Conservation (phyloP, 2,329 filamentous ascomycete genomes). For the Phialocephala sp. region DNA sequence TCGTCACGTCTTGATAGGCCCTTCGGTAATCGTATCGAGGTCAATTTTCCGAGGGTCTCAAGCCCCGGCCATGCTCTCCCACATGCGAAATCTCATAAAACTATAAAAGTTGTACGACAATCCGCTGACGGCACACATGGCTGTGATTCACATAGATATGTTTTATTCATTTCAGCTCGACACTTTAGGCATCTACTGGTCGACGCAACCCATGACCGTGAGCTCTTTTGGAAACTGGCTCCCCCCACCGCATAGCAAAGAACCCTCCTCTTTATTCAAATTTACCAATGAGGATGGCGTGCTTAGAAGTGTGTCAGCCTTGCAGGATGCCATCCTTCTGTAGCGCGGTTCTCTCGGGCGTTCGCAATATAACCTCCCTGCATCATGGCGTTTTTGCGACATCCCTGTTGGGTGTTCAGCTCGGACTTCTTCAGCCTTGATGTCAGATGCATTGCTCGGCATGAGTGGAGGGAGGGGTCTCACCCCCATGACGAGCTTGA, state of each 20-base stretch:
- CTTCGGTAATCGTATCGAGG: too few species aligned
- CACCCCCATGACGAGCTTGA: neutral
- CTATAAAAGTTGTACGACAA: neutral
- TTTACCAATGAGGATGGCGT: neutral
- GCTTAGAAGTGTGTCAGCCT: neutral
- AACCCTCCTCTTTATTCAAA: neutral
- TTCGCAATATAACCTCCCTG: neutral
- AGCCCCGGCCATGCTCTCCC: neutral
- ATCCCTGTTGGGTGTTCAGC: slow-evolving; percentile 11
- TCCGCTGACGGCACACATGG: neutral
- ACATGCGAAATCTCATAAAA: neutral
- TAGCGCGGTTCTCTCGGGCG: neutral
- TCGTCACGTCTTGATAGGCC: too few species aligned
- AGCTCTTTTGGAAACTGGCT: neutral
- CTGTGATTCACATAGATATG: neutral
- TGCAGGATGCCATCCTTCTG: neutral
- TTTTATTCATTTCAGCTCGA: neutral
- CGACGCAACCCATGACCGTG: neutral
- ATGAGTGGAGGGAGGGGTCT: neutral
- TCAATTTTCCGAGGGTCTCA: neutral
- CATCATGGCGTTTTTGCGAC: neutral
- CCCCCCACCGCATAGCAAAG: neutral
- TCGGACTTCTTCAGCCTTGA: slow-evolving; percentile 9
- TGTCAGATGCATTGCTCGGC: neutral
- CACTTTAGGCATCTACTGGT: neutral